Conservation (phyloP, 306 rosid species). For the Morella rubra region DNA sequence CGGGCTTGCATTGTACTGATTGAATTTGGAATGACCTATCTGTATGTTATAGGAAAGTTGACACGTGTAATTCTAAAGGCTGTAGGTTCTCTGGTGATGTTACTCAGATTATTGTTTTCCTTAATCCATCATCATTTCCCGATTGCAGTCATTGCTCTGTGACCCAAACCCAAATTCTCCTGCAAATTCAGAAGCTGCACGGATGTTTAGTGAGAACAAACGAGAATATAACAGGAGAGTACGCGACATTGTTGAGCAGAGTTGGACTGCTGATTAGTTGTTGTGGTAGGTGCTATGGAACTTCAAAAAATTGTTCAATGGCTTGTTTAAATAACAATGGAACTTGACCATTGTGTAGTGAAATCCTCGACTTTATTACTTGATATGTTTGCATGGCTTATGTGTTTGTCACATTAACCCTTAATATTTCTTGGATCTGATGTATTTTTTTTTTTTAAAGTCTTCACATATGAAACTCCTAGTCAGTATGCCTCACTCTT, state of each 20-base stretch:
- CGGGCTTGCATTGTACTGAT: background rate
- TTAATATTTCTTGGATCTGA: background rate
- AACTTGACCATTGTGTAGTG: constrained; percentile 45
- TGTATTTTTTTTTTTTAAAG: constrained; percentile 4
- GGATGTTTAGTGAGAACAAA: constrained; percentile 97
- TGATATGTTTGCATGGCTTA: constrained; percentile 51
- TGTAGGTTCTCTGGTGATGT: constrained; percentile 5
- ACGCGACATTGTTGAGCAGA: constrained; percentile 95
- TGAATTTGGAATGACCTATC: background rate
- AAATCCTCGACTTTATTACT: constrained; percentile 28
- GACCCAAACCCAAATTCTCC: constrained; percentile 99
- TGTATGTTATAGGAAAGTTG: background rate
- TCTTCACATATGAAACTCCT: background rate
- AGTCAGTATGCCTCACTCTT: background rate
- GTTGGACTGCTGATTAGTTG: constrained; percentile 96
- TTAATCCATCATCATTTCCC: constrained; percentile 6
- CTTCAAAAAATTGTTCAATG: constrained; percentile 38
- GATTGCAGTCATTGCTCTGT: constrained; percentile 85
- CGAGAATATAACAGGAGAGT: constrained; percentile 94
- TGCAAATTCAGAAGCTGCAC: constrained; percentile 96
- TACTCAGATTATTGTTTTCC: background rate
- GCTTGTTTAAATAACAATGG: constrained; percentile 48
- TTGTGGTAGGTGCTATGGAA: constrained; percentile 26
- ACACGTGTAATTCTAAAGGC: background rate
- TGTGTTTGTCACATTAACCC: constrained; percentile 16